These are phyloP conservation scores for Leucosporidium yakuticum DNA, from an alignment of 768 basidiomycete genomes.

Conservation along the genomic window DNA sequence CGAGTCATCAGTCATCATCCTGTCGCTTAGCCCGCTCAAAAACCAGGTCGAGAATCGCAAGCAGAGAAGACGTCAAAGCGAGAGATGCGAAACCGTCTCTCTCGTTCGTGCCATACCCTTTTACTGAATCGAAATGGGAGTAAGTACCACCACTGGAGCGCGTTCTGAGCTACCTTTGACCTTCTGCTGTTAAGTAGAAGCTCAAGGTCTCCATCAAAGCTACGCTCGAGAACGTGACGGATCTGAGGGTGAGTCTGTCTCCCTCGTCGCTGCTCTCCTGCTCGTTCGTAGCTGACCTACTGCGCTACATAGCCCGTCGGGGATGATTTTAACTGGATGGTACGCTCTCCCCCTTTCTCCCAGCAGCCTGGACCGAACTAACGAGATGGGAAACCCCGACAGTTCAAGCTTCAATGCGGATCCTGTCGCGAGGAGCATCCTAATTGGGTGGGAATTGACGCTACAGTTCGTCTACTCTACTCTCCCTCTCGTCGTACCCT, in stretches of 20 bases:
- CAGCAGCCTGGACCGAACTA: background rate
- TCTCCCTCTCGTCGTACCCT: background rate
- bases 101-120: background rate
- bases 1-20: background rate
- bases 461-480: constrained; percentile 7
- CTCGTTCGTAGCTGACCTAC: background rate
- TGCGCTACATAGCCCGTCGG: constrained; percentile 22
- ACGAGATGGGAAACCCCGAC: background rate
- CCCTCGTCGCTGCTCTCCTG: background rate
- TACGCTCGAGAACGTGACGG: constrained; percentile 35
- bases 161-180: background rate
- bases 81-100: background rate
- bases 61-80: background rate
- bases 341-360: background rate
- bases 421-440: constrained; percentile 38
- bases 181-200: constrained; percentile 19
- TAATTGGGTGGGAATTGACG: constrained; percentile 32
- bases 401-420: constrained; percentile 32
- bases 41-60: background rate
- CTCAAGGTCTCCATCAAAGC: constrained; percentile 38
- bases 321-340: constrained; percentile 32
- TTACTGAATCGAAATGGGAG: background rate
- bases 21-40: too few relatives aligned
- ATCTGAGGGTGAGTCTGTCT: constrained; percentile 13
- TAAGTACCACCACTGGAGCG: background rate